Conservation (phyloP, 768 basidiomycete genomes). For the Piloderma croceum region DNA sequence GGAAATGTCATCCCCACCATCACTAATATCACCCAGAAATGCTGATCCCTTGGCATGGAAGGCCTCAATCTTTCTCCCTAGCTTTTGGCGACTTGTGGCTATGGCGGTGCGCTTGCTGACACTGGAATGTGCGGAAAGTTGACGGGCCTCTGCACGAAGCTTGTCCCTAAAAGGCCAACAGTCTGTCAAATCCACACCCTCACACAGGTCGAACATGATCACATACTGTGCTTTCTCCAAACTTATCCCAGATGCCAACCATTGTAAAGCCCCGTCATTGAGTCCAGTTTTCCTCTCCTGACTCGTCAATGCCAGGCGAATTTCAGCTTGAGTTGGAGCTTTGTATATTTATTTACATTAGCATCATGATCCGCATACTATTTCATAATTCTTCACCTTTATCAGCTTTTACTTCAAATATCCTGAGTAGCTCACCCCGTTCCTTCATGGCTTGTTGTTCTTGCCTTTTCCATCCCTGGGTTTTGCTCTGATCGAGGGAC, state of each 20-base stretch:
- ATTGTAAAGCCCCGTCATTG: not conserved
- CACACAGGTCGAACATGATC: not conserved
- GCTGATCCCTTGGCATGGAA: not conserved
- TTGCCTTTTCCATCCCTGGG: not conserved
- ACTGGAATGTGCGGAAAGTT: not conserved
- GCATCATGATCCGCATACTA: not conserved
- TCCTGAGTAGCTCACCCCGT: not conserved
- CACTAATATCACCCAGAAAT: not conserved
- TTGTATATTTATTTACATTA: not conserved
- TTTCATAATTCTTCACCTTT: not conserved
- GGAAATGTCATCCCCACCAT: not conserved
- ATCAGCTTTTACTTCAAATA: not conserved
- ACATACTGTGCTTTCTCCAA: not conserved
- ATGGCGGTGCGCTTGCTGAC: not conserved
- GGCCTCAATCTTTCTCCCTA: not conserved
- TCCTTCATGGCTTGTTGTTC: not conserved
- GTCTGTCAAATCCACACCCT: no score
- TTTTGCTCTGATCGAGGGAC: not conserved
- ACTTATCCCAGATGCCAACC: not conserved
- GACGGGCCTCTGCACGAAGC: not conserved
- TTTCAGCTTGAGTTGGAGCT: not conserved
- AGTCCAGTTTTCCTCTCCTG: not conserved
- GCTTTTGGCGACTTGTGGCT: not conserved
- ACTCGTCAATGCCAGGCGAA: not conserved
- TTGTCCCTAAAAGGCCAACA: not conserved